Percentiles rank a stretch among this genome's conserved stretches.
Evolutionary conservation across 306 rosid species (phyloP).

Genomic region (Hylodesmum podocarpum): DNA sequence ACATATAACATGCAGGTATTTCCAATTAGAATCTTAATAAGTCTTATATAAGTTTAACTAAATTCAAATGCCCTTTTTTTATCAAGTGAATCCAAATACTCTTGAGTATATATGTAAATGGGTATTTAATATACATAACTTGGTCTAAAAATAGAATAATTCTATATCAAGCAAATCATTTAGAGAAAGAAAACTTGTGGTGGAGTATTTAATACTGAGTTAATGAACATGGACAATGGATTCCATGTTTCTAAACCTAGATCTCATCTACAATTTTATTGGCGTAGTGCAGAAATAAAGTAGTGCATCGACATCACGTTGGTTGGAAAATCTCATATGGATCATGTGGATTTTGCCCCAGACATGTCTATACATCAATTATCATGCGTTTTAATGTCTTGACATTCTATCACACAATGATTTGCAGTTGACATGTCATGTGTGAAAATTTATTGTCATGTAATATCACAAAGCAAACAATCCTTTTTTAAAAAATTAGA

Average conservation of each 20-base stretch:
- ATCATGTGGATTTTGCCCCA: slow-evolving; percentile 7
- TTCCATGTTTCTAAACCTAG: neutral
- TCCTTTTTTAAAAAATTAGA: neutral
- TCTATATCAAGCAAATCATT: neutral
- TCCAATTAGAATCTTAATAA: neutral
- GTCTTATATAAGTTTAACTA: neutral
- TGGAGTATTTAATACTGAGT: neutral
- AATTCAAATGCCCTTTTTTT: neutral
- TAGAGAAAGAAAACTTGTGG: neutral
- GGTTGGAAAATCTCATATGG: neutral
- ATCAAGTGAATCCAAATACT: no score
- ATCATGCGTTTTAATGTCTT: slow-evolving; percentile 1
- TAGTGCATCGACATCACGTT: neutral
- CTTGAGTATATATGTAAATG: neutral
- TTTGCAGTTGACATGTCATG: slow-evolving; percentile 12
- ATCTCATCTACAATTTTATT: neutral
- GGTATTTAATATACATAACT: neutral
- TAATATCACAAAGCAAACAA: neutral
- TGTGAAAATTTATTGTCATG: neutral
- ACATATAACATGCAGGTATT: neutral
- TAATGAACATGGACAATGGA: neutral
- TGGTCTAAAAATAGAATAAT: neutral
- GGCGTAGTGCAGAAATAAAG: neutral
- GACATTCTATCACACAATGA: slow-evolving; percentile 5
- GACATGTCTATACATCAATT: slow-evolving; percentile 3